A percentile compares a stretch with the other conserved stretches of the same genome.
Evolutionary conservation across 2,329 filamentous ascomycete species (phyloP).

Genomic region (Cercospora sesami): DNA sequence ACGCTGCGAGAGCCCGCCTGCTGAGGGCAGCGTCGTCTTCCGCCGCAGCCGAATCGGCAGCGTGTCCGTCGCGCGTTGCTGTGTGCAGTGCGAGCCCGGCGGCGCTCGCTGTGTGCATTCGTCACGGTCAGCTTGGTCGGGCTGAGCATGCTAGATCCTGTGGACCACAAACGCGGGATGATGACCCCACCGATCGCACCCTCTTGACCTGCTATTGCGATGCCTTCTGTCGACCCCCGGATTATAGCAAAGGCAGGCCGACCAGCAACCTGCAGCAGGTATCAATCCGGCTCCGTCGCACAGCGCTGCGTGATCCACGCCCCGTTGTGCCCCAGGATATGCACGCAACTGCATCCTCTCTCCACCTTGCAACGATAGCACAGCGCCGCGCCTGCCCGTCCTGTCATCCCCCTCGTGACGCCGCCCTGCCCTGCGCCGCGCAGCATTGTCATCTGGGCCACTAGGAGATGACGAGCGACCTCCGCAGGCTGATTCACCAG

Average conservation of each 20-base stretch:
- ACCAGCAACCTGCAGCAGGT: not conserved
- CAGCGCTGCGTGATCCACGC: not conserved
- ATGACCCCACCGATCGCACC: not conserved
- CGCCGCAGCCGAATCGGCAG: not conserved
- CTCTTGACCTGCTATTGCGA: not conserved
- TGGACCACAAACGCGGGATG: not conserved
- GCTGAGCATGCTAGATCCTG: not conserved
- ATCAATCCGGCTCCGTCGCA: not conserved
- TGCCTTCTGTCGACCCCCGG: not conserved
- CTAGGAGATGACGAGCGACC: conserved; percentile 26
- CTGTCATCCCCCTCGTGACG: not conserved
- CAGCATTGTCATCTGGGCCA: conserved; percentile 5
- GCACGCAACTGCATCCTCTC: not conserved
- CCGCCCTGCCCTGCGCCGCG: not conserved
- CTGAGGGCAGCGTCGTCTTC: not conserved
- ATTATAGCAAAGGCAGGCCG: not conserved
- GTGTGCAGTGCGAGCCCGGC: not conserved
- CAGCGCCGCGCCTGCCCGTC: not conserved
- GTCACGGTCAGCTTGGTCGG: not conserved
- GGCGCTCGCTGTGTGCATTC: not conserved
- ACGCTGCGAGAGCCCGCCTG: not conserved
- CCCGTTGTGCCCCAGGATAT: not conserved
- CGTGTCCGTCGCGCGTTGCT: not conserved
- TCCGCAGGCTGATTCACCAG: conserved; percentile 28
- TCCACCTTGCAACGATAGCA: not conserved